These are phyloP conservation scores for Marasmius fiardii DNA, from an alignment of 1,284 basidiomycete genomes.

Conservation along the genomic window DNA sequence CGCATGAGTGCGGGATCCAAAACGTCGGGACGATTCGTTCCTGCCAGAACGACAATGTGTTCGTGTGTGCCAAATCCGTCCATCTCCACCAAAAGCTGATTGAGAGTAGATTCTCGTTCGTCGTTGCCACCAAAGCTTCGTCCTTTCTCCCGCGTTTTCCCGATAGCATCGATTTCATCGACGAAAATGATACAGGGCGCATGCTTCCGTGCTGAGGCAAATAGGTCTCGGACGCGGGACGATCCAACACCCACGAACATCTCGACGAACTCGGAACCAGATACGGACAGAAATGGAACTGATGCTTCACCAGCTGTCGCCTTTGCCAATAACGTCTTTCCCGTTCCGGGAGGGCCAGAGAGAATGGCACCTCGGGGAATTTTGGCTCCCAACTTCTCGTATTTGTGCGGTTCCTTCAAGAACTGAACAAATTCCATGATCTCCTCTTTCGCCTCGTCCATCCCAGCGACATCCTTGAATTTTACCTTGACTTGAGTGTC, in stretches of 20 bases:
- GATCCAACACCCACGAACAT: conserved; percentile 99
- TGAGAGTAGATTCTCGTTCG: conserved; percentile 96
- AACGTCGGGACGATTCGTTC: conserved; percentile 96
- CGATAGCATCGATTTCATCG: conserved; percentile 98
- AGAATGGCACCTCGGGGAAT: conserved; percentile 98
- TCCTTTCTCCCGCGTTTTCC: conserved; percentile 90
- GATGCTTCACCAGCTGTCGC: conserved; percentile 97
- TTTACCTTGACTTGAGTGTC: conserved; percentile 93
- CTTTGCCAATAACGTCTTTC: conserved; percentile 97
- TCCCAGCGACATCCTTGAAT: conserved; percentile 96
- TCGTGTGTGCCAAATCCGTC: conserved; percentile 97
- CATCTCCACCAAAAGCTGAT: conserved; percentile 99
- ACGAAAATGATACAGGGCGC: conserved; percentile 98
- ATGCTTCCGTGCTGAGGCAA: conserved; percentile 96
- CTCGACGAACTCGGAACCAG: conserved; percentile 99
- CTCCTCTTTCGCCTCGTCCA: conserved; percentile 99
- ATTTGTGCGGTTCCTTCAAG: conserved; percentile 93
- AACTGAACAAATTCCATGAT: conserved; percentile 99
- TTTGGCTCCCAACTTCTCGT: conserved; percentile 96
- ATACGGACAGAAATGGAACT: conserved; percentile 97
- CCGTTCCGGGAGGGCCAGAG: conserved; percentile 97
- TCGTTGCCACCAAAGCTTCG: conserved; percentile 94
- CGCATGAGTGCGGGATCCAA: conserved; percentile 94
- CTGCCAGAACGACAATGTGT: conserved; percentile 95
- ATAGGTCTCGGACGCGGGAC: conserved; percentile 95